These are phyloP conservation scores for Lanmaoa pseudosensibilis DNA, from an alignment of 768 basidiomycete species.

Conservation along the genomic window DNA sequence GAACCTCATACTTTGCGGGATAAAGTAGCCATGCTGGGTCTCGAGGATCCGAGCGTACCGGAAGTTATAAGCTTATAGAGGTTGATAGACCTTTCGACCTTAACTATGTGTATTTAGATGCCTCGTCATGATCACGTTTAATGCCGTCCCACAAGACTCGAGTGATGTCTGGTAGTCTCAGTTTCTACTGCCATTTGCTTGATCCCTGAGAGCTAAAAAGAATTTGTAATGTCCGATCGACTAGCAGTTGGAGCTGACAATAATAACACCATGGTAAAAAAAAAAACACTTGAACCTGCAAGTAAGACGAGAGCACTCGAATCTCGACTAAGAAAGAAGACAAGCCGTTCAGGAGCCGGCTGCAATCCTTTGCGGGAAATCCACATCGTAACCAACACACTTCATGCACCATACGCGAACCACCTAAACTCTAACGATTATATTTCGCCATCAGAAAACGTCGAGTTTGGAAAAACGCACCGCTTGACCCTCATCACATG, in stretches of 20 bases:
- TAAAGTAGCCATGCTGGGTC: constrained; percentile 27
- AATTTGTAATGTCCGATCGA: neutral
- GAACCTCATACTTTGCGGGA: constrained; percentile 27
- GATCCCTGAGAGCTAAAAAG: neutral
- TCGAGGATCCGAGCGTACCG: constrained; percentile 23
- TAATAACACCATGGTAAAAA: too few relatives aligned
- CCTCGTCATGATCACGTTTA: neutral
- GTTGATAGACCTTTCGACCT: neutral
- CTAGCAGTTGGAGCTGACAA: neutral
- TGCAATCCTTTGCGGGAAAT: constrained; percentile 14
- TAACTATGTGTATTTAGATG: constrained; percentile 31
- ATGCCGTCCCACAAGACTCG: neutral
- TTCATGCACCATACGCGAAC: constrained; percentile 8
- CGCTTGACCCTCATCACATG: constrained; percentile 1
- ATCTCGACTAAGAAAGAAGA: neutral
- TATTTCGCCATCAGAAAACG: neutral
- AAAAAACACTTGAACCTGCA: neutral
- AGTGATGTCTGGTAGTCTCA: neutral
- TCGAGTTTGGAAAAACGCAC: neutral
- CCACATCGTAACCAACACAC: constrained; percentile 12
- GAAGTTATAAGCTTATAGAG: constrained; percentile 18
- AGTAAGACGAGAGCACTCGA: neutral
- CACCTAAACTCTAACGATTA: neutral
- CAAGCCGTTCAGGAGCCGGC: neutral
- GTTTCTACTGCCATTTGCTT: neutral